Base-by-base conservation (phyloP, 371 early-diverging fungal species). In the Mitosporidium daphniae region DNA sequence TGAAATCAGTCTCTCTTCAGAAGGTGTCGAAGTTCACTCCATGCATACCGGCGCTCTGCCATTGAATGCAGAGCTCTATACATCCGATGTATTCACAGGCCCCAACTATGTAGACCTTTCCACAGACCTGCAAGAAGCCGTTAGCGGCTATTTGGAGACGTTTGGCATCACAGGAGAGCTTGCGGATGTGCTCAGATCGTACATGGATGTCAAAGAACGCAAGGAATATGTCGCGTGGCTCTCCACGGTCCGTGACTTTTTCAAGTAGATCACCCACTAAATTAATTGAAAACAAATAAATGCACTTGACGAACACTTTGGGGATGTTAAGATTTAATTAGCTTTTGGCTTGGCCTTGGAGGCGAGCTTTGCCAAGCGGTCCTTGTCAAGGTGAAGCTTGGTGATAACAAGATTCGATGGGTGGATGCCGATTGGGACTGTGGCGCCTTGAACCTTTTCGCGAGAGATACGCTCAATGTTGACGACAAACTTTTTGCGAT, bases 401-500 rank as follows among this genome's bases (percentile, higher is more conserved):
- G 69, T 74, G 56, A 89, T 59, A 40, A 70, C 61, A 31, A 82
- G 78, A 55, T 89, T 89, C 51, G 80, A 78, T 41, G 91, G 78
- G 61, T 75, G 70, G 48, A 89, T 57, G 41, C 75, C 75, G 46
- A 84, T 55, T 33, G 61, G 64, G 31, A 70, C 73, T 39, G 73
- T 54, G 38, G 61, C 58, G 48, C 50, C 51, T 47, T 25, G 8
- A 22, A 18, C 65, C 71, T 89, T 89, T 48, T 89, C 86, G 43
- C 63, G 65, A 46, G 51, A 57, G 41, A 89, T 51, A 43, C 77
- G 71, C 45, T 89, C 84, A 37, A 89, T 59, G 66, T 86, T 72
- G 52, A 89, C 84, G 37, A 75, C 66, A 61, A 61, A 89, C 66
- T 77, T 80, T 56, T 71, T 68, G 45, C 91, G 74, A 71, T 82